Evolutionary conservation across 2,329 filamentous ascomycete genomes (phyloP).

Genomic region (Aaosphaeria arxii): DNA sequence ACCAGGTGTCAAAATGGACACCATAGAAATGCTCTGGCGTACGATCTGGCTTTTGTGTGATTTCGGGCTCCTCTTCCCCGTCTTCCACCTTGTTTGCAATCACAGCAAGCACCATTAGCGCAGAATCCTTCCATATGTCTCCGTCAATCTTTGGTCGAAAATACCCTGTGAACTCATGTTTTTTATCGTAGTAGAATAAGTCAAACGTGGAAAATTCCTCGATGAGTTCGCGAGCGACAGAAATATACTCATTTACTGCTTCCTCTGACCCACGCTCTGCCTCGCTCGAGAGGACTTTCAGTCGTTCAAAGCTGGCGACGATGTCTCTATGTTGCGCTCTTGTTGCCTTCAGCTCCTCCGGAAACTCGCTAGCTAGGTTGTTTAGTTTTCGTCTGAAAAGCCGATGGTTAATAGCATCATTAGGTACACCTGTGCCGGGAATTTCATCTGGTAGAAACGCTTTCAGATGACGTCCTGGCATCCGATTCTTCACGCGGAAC

Average conservation of each 20-base stretch:
- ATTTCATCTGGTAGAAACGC: slow-evolving; percentile 27
- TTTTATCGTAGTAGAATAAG: slow-evolving; percentile 54
- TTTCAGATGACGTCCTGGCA: slow-evolving; percentile 14
- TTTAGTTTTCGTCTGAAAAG: slow-evolving; percentile 28
- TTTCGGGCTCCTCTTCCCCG: slow-evolving; percentile 22
- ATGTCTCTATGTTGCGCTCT: slow-evolving; percentile 37
- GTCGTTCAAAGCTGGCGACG: slow-evolving; percentile 41
- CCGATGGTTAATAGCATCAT: slow-evolving; percentile 24
- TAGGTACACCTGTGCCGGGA: slow-evolving; percentile 24
- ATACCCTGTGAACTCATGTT: slow-evolving; percentile 39
- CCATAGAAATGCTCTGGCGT: slow-evolving; percentile 64
- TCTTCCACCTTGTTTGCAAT: slow-evolving; percentile 33
- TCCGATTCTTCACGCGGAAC: slow-evolving; percentile 21
- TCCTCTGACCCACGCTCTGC: slow-evolving; percentile 50
- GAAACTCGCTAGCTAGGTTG: slow-evolving; percentile 17
- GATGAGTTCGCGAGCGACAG: slow-evolving; percentile 56
- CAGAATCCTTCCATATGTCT: slow-evolving; percentile 33
- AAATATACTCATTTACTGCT: slow-evolving; percentile 55
- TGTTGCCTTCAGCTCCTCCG: slow-evolving; percentile 43
- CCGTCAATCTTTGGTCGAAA: slow-evolving; percentile 29
- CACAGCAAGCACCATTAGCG: slow-evolving; percentile 32
- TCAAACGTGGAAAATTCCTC: slow-evolving; percentile 60
- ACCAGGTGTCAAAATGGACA: slow-evolving; percentile 79
- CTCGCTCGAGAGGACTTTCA: slow-evolving; percentile 39
- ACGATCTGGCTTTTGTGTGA: slow-evolving; percentile 22